These are phyloP conservation scores for Candida dajiaensis DNA, from an alignment of 805 yeast species.

Conservation along the genomic window DNA sequence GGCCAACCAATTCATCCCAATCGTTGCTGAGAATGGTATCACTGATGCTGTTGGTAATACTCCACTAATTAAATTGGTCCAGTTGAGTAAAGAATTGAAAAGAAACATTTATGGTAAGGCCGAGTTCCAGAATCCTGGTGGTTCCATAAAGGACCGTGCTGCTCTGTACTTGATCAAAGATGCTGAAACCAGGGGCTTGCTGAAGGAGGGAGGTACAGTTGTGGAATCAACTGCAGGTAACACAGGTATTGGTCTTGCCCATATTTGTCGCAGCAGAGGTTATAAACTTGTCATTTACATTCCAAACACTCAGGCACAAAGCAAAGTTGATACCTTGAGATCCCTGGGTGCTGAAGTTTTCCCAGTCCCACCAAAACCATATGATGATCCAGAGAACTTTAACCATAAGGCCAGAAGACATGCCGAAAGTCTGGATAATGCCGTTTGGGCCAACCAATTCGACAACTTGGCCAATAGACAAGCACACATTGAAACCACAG, in stretches of 20 bases:
- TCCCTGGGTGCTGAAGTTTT: conserved; percentile 80
- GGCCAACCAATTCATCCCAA: conserved; percentile 34
- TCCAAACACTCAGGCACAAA: conserved; percentile 85
- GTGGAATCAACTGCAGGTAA: conserved; percentile 95
- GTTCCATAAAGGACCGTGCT: conserved; percentile 87
- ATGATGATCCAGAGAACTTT: conserved; percentile 75
- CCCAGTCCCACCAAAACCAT: conserved; percentile 87
- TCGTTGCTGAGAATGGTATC: conserved; percentile 61
- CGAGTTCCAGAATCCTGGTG: conserved; percentile 92
- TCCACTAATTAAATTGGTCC: conserved; percentile 63
- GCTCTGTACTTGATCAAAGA: conserved; percentile 72
- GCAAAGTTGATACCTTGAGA: conserved; percentile 68
- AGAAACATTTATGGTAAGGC: conserved; percentile 85
- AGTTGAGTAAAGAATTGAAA: conserved; percentile 51
- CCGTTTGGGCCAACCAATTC: conserved; percentile 91
- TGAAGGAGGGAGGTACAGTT: conserved; percentile 75
- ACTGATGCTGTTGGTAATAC: conserved; percentile 91
- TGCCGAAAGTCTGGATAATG: conserved; percentile 69
- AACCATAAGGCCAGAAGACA: conserved; percentile 84
- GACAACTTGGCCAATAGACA: conserved; percentile 85
- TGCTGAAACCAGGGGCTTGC: conserved; percentile 63
- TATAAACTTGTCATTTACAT: conserved; percentile 82
- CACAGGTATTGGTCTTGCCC: conserved; percentile 91
- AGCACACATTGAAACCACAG: conserved; percentile 85
- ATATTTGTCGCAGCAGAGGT: conserved; percentile 74